These are phyloP conservation scores for Populus tremula DNA, from an alignment of 345 rosid genomes.

Conservation along the genomic window DNA sequence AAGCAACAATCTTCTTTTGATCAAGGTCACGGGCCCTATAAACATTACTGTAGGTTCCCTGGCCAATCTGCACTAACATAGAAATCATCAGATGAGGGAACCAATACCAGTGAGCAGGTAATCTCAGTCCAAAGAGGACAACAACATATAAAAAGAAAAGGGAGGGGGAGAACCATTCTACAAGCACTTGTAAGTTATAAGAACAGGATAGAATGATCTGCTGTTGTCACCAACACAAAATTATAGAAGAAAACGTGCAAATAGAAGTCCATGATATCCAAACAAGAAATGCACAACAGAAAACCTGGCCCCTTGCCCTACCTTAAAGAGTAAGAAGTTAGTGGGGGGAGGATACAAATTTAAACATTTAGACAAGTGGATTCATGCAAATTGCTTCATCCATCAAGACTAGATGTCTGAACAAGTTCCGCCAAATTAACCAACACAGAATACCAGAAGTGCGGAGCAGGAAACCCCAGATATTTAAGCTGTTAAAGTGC, in stretches of 20 bases:
- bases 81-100: slow-evolving; percentile 13
- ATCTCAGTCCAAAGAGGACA: not conserved
- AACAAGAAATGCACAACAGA: not conserved
- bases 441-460: not conserved
- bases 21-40: slow-evolving; percentile 95
- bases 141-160: not conserved
- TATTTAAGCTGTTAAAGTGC: not conserved
- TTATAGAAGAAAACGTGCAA: not conserved
- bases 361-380: not conserved
- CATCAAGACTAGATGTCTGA: not conserved
- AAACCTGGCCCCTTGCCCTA: not conserved
- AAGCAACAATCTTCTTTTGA: slow-evolving; percentile 87
- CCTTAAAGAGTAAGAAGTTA: not conserved
- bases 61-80: slow-evolving; percentile 76
- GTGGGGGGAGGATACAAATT: not conserved
- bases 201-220: not conserved
- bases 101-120: not conserved
- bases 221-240: not conserved
- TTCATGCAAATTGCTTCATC: not conserved
- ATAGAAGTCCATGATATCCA: not conserved
- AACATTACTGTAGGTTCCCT: slow-evolving; percentile 96
- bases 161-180: not conserved
- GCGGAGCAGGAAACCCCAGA: not conserved
- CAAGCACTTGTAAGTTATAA: not conserved
- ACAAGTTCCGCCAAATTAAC: not conserved